These are phyloP conservation scores for Triglochin maritima DNA, from an alignment of 106 monocot species.

Conservation along the genomic window DNA sequence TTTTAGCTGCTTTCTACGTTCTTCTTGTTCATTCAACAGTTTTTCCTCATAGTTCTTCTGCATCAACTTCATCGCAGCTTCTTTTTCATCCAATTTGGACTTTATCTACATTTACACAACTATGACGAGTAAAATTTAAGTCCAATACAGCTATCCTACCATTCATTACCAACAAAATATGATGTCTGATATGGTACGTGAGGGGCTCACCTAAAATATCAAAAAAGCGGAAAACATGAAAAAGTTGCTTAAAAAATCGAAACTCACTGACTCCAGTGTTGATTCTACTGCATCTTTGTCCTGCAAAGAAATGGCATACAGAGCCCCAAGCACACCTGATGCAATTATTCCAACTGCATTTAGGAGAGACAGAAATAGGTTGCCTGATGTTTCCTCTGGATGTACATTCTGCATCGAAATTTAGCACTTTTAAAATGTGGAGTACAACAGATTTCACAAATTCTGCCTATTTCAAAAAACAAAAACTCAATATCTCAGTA, in stretches of 20 bases:
- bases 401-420: not conserved
- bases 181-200: too few species aligned
- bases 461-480: not conserved
- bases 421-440: not conserved
- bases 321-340: conserved; percentile 68
- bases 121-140: not conserved
- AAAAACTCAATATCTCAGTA: not conserved
- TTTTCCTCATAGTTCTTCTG: conserved; percentile 43
- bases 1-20: conserved; percentile 30
- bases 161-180: too few species aligned
- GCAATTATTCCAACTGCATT: conserved; percentile 60
- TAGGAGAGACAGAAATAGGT: conserved; percentile 32
- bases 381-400: conserved; percentile 18
- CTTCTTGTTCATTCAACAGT: conserved; percentile 36
- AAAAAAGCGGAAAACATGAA: too few species aligned
- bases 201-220: too few species aligned
- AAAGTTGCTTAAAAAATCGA: too few species aligned
- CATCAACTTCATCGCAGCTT: conserved; percentile 26
- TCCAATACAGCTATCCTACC: not conserved
- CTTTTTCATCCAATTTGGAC: conserved; percentile 27
- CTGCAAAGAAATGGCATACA: conserved; percentile 57
- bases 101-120: conserved; percentile 38
- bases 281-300: conserved; percentile 59
- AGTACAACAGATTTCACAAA: not conserved
- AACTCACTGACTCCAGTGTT: conserved; percentile 52